Percentiles rank a stretch among this genome's conserved stretches.
These are phyloP conservation scores for Cubamyces lactineus DNA, from an alignment of 768 basidiomycete species.

Conservation along the genomic window DNA sequence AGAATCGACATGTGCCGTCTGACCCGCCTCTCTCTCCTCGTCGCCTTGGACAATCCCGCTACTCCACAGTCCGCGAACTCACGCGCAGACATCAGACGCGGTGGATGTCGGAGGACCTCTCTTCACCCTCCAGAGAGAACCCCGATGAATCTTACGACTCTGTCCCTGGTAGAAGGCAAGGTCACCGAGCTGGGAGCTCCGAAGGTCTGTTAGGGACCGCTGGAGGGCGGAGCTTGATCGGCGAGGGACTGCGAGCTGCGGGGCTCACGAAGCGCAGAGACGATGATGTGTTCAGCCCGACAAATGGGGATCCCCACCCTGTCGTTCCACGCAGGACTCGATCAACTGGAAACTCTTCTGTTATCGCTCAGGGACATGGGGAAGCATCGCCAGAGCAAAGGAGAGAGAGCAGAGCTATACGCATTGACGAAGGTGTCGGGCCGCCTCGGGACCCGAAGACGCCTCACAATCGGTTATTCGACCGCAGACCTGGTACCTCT, in stretches of 20 bases:
- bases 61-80: slow-evolving; percentile 53
- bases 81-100: slow-evolving; percentile 53
- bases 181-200: slow-evolving; percentile 65
- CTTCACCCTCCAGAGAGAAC: slow-evolving; percentile 29
- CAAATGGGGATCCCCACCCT: slow-evolving; percentile 3
- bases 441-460: slow-evolving; percentile 15
- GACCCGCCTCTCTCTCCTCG: slow-evolving; percentile 29
- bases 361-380: slow-evolving; percentile 17
- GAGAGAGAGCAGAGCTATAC: slow-evolving; percentile 10
- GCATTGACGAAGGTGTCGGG: slow-evolving; percentile 24
- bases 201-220: slow-evolving; percentile 57
- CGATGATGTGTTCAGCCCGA: slow-evolving; percentile 41
- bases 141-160: slow-evolving; percentile 31
- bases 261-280: slow-evolving; percentile 54
- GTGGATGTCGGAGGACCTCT: slow-evolving; percentile 56
- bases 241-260: slow-evolving; percentile 72
- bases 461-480: slow-evolving; percentile 20
- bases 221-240: slow-evolving; percentile 58
- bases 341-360: slow-evolving; percentile 29
- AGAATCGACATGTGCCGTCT: slow-evolving; percentile 15
- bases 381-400: slow-evolving; percentile 17
- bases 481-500: slow-evolving; percentile 35
- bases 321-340: slow-evolving; percentile 27
- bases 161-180: slow-evolving; percentile 52
- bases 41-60: slow-evolving; percentile 39